These are phyloP conservation scores for Tolypocladium cylindrosporum DNA, from an alignment of 2,329 filamentous ascomycete species.

Conservation along the genomic window DNA sequence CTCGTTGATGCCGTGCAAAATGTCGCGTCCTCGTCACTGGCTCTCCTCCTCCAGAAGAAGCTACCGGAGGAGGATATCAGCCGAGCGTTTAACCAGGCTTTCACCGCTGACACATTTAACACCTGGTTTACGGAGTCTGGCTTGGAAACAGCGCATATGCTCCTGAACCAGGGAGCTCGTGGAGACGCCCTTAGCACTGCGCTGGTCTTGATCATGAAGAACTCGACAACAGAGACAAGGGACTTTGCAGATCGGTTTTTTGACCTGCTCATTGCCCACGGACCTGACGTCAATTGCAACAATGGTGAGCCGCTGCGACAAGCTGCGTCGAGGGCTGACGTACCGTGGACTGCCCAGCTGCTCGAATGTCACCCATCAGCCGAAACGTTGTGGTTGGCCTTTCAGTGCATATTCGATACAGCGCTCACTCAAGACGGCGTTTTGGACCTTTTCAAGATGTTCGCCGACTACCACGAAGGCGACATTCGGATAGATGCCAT, in stretches of 20 bases:
- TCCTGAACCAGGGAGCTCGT: conserved; percentile 38
- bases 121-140: conserved; percentile 39
- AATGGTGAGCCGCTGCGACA: conserved; percentile 43
- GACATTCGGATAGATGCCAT: conserved; percentile 41
- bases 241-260: conserved; percentile 35
- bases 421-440: conserved; percentile 38
- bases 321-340: conserved; percentile 41
- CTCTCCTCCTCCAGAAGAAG: conserved; percentile 30
- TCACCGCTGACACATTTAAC: conserved; percentile 27
- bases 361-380: conserved; percentile 39
- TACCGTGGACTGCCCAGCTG: conserved; percentile 38
- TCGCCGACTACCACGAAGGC: conserved; percentile 38
- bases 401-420: conserved; percentile 46
- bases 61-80: conserved; percentile 33
- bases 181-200: conserved; percentile 35
- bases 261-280: conserved; percentile 24
- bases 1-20: conserved; percentile 37
- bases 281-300: conserved; percentile 38
- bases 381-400: conserved; percentile 39
- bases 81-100: conserved; percentile 33
- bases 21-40: conserved; percentile 26
- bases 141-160: conserved; percentile 32
- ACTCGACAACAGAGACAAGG: conserved; percentile 25
- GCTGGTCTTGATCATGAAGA: conserved; percentile 34
- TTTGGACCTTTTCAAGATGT: conserved; percentile 39